Evolutionary conservation across 139 green algal genomes (phyloP), one percentile per base, ranked within the genome.

Genomic region (Auxenochlorella protothecoides): DNA sequence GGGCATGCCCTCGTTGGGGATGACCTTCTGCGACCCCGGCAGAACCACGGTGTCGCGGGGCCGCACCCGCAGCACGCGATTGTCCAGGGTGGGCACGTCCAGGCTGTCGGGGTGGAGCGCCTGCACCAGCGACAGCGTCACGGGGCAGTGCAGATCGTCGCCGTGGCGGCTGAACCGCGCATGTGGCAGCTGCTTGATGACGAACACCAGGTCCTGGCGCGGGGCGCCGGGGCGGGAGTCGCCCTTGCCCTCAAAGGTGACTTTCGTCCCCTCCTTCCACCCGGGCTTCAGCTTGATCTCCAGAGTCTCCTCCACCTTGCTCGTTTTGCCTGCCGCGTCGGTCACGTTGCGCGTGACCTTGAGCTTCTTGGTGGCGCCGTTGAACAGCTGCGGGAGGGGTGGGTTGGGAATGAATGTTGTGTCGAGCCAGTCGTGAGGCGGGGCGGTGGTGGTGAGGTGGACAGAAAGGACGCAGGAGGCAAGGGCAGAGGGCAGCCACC

Each of bases 231-330:
- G 88, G 54, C 80, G 68, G 78, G 94, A 89, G 66, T 97, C 90
- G 12, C 92, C 88, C 68, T 95, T 94, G 57, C 91, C 86, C 7
- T 75, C 72, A 79, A 97, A 97, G 0, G 92, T 97, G 71, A 97
- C 81, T 55, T 86, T 88, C n/a, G 88, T 97, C 54, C 92, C 92
- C 72, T 92, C 90, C 75, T 96, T 97, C 92, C 92, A 97, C 3
- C 92, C 92, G 2, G 92, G 84, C 83, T 92, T 93, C 13, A 97
- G 80, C 3, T 85, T 68, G 55, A 97, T 89, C 72, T 94, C 88
- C 66, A 97, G 59, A 57, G 93, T 91, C 80, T 97, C 92, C 67
- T 91, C 83, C 53, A 86, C 74, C 8, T 69, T 44, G 74, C 78
- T 59, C 13, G 68, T 66, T 64, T 76, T 82, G 60, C 72, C 75